Base-by-base conservation (phyloP, 345 rosid genomes). In the Lepidium didymum region DNA sequence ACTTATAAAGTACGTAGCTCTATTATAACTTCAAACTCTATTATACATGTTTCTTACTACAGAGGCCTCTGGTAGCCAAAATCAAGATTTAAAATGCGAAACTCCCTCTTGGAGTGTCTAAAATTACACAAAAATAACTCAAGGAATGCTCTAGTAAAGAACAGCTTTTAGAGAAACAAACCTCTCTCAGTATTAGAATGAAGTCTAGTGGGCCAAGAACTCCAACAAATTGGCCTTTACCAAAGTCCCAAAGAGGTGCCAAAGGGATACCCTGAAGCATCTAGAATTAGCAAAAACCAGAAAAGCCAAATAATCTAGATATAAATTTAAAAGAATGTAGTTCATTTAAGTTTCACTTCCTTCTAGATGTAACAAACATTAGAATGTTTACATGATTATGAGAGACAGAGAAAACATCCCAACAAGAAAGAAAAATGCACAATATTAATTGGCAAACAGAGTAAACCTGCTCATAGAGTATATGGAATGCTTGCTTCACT, bases 401-500 rank as follows among this genome's bases (percentile, higher is more conserved):
- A 38, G 38, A 50, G 67, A 42, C 31, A 67, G 27, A 16, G 29
- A 43, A 56, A 66, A 73, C 54, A 57, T 42, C 16, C 59, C 23
- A 35, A 73, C 43, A 35, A 65, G 61, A 66, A 49, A 34, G 49
- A 47, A 67, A 53, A 46, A 47, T 74, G 73, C 53, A 38, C 60
- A 44, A 31, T 13, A 27, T 10, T 31, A 37, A 37, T 4, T 38
- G 63, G 8, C 3, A 68, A 56, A 46, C 49, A 56, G 33, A n/a
- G 56, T 25, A 62, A 55, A 91, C 99, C 96, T 94, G 99, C 75
- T 94, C 99, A 71, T 91, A 77, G 49, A 94, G 89, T 78, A 89
- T 83, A 78, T 94, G 99, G 62, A 94, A 94, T 69, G 99, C 99
- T 83, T 91, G 99, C 81, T 94, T 91, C 76, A 94, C 99, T 10